Percentiles rank a stretch among this genome's conserved stretches.
Conservation (phyloP, 108 stramenopile genomes). For the Skeletonema marinoi region DNA sequence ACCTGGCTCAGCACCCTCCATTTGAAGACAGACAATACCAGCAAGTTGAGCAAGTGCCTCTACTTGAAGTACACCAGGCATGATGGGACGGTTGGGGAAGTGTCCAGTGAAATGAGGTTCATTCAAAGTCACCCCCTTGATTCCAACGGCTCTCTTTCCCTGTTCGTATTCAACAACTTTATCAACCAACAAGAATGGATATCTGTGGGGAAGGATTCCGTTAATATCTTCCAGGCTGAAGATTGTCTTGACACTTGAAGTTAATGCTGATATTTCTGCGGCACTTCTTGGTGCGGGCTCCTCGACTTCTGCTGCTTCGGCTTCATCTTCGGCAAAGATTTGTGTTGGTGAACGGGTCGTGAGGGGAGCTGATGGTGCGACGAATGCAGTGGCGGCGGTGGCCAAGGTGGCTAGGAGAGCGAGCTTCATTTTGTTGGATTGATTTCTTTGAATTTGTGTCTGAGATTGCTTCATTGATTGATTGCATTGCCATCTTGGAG, state of each 20-base stretch:
- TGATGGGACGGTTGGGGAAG: conserved; percentile 96
- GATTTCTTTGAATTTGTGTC: background rate
- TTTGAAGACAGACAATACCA: conserved; percentile 90
- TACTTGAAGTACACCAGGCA: conserved; percentile 97
- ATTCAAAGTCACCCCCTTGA: conserved; percentile 95
- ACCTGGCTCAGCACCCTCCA: conserved; percentile 84
- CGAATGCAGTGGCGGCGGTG: conserved; percentile 55
- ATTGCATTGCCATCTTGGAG: background rate
- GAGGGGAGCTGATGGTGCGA: conserved; percentile 19
- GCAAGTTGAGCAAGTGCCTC: conserved; percentile 98
- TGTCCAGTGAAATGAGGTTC: conserved; percentile 99
- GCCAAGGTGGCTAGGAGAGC: conserved; percentile 40
- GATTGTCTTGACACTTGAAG: conserved; percentile 66
- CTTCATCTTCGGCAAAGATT: conserved; percentile 32
- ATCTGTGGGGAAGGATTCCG: conserved; percentile 92
- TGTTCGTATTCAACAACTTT: conserved; percentile 93
- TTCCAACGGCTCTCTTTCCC: conserved; percentile 93
- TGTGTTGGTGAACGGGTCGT: conserved; percentile 2
- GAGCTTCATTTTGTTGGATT: conserved; percentile 58
- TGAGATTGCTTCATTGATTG: background rate
- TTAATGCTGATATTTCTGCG: conserved; percentile 72
- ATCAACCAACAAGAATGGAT: conserved; percentile 90
- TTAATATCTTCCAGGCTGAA: conserved; percentile 91
- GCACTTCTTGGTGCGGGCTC: conserved; percentile 44
- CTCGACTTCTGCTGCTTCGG: background rate